Evolutionary conservation across 2,329 filamentous ascomycete species (phyloP).

Genomic region (Penicillium sclerotiorum): DNA sequence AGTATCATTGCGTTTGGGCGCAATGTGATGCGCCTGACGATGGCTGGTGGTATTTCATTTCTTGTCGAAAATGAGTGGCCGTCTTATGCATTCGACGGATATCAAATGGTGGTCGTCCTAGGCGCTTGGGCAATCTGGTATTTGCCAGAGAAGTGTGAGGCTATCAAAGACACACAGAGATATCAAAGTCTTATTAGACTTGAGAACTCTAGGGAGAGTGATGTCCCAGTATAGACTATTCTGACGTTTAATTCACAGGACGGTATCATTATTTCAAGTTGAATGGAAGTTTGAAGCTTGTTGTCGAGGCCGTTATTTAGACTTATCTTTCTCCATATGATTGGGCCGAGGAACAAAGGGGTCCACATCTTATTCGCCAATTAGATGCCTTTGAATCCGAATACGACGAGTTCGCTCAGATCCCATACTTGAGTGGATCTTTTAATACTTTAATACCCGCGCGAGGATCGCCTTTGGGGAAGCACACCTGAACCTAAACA

Average conservation of each 20-base stretch:
- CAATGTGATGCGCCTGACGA: slow-evolving; percentile 15
- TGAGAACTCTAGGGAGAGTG: neutral
- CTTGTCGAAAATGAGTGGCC: slow-evolving; percentile 14
- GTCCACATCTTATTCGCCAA: neutral
- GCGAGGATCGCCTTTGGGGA: too few relatives aligned
- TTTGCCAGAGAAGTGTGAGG: slow-evolving; percentile 8
- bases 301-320: too few relatives aligned
- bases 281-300: too few relatives aligned
- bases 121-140: slow-evolving; percentile 14
- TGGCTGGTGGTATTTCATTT: slow-evolving; percentile 11
- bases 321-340: neutral
- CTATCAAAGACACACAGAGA: neutral
- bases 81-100: slow-evolving; percentile 15
- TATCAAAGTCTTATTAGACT: slow-evolving; percentile 3
- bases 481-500: too few relatives aligned
- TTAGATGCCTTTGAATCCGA: neutral
- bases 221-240: neutral
- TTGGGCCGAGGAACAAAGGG: neutral
- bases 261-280: neutral
- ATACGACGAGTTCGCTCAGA: too few relatives aligned
- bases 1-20: slow-evolving; percentile 14
- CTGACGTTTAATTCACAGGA: neutral
- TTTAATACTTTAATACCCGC: too few relatives aligned
- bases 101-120: slow-evolving; percentile 13
- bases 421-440: too few relatives aligned